Conservation (phyloP, 768 basidiomycete species). For the Cubamyces sp. region DNA sequence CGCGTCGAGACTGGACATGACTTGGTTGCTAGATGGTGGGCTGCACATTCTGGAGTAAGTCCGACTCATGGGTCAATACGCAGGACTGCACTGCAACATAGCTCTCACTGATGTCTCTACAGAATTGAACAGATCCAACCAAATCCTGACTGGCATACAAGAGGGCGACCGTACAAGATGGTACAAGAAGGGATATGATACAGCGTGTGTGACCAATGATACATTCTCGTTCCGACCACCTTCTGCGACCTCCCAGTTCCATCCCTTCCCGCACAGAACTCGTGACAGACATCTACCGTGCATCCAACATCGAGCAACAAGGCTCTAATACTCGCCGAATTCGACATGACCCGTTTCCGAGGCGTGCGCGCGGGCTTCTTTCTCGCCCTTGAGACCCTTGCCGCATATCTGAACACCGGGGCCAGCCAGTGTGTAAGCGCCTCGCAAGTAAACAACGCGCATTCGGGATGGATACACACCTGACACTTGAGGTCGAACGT, state of each 20-base stretch:
- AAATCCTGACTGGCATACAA: background rate
- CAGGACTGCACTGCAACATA: too few species aligned
- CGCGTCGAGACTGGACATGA: conserved; percentile 10
- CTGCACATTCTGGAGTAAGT: too few species aligned
- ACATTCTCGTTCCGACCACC: background rate
- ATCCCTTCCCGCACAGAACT: background rate
- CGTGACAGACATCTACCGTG: too few species aligned
- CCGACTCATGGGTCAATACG: too few species aligned
- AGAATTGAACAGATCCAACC: too few species aligned
- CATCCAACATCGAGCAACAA: background rate
- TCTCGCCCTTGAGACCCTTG: conserved; percentile 89
- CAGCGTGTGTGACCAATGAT: background rate
- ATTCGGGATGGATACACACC: conserved; percentile 45
- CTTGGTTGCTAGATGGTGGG: too few species aligned
- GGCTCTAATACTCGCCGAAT: conserved; percentile 76
- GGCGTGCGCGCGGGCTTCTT: conserved; percentile 89
- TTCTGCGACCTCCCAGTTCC: conserved; percentile 13
- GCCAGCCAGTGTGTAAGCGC: conserved; percentile 7
- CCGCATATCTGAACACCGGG: conserved; percentile 65
- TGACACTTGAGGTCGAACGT: conserved; percentile 92
- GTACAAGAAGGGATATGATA: background rate
- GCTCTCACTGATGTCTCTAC: too few species aligned
- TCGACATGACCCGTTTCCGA: conserved; percentile 81
- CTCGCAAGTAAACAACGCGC: background rate
- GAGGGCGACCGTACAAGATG: conserved; percentile 14